Percentiles rank a stretch among this genome's conserved stretches.
These are phyloP conservation scores for Cladosporium sp. DNA, from an alignment of 2,329 filamentous ascomycete species.

Conservation along the genomic window DNA sequence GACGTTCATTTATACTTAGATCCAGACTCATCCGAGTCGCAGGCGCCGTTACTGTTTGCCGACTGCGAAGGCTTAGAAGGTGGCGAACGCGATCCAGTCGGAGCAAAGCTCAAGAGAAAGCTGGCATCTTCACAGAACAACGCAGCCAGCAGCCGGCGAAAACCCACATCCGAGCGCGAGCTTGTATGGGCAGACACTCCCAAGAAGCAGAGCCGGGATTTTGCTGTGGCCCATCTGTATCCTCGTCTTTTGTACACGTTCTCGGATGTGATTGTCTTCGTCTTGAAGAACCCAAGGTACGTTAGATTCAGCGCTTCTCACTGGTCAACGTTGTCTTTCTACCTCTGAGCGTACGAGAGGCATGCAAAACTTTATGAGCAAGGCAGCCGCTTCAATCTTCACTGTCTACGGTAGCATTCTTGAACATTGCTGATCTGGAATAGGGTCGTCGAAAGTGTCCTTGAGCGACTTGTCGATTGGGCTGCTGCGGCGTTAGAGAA, in stretches of 20 bases:
- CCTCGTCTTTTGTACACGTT: slow-evolving; percentile 42
- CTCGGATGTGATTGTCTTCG: slow-evolving; percentile 42
- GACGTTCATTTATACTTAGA: slow-evolving; percentile 54
- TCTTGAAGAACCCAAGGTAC: slow-evolving; percentile 37
- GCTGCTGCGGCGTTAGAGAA: slow-evolving; percentile 50
- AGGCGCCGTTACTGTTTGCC: slow-evolving; percentile 47
- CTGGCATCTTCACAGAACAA: neutral
- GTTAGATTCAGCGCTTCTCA: neutral
- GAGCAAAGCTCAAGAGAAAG: slow-evolving; percentile 23
- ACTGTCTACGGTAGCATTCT: too few species aligned
- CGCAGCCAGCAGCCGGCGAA: slow-evolving; percentile 1
- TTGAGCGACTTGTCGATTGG: slow-evolving; percentile 49
- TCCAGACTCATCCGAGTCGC: slow-evolving; percentile 39
- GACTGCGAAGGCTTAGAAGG: slow-evolving; percentile 57
- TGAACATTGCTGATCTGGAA: slow-evolving; percentile 15
- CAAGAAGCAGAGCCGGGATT: slow-evolving; percentile 31
- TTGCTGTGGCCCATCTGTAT: slow-evolving; percentile 38
- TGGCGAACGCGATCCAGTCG: slow-evolving; percentile 46
- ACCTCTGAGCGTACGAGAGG: neutral
- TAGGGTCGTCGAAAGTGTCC: slow-evolving; percentile 45
- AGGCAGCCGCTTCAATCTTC: too few species aligned
- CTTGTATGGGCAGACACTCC: slow-evolving; percentile 28
- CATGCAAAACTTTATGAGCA: too few species aligned
- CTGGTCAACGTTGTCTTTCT: neutral
- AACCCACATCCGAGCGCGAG: slow-evolving; percentile 22